Percentiles rank a stretch among this genome's conserved stretches.
Conservation (phyloP, 148 eudicot species). For the Vaccinium macrocarpon region DNA sequence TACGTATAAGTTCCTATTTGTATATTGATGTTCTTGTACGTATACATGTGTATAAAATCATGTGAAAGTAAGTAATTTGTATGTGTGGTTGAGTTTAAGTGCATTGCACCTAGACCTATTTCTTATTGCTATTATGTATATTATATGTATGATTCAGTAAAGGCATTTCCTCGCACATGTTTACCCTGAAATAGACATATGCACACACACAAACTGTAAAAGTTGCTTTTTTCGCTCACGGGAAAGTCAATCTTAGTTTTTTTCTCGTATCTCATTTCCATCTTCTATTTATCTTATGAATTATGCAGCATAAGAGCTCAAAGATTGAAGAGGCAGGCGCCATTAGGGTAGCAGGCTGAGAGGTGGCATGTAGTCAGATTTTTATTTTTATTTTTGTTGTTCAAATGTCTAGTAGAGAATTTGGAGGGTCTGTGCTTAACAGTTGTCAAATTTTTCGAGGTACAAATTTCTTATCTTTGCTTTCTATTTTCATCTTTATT, state of each 20-base stretch:
- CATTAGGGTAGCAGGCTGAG: constrained; percentile 78
- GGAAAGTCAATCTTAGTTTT: not conserved
- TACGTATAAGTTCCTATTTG: not conserved
- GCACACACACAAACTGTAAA: not conserved
- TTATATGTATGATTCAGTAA: not conserved
- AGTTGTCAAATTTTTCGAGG: constrained; percentile 31
- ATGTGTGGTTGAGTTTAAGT: not conserved
- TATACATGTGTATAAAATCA: not conserved
- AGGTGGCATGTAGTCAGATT: constrained; percentile 26
- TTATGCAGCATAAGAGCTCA: constrained; percentile 83
- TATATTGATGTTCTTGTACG: not conserved
- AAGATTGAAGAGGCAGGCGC: constrained; percentile 84
- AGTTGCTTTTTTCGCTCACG: not conserved
- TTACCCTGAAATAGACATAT: not conserved
- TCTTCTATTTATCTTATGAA: constrained; percentile 21
- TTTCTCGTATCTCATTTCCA: constrained; percentile 10
- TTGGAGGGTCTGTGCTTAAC: constrained; percentile 25
- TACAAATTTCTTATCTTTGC: constrained; percentile 20
- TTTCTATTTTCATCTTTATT: not conserved
- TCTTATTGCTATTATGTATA: not conserved
- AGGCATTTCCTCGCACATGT: not conserved
- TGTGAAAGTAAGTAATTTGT: not conserved
- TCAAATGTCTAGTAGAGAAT: constrained; percentile 47
- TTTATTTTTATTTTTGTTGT: constrained; percentile 20
- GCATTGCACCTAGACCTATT: not conserved